Evolutionary conservation across 169 alveolate genomes (phyloP), one percentile per base, ranked within the genome.

Genomic region (Plasmodium gallinaceum): DNA sequence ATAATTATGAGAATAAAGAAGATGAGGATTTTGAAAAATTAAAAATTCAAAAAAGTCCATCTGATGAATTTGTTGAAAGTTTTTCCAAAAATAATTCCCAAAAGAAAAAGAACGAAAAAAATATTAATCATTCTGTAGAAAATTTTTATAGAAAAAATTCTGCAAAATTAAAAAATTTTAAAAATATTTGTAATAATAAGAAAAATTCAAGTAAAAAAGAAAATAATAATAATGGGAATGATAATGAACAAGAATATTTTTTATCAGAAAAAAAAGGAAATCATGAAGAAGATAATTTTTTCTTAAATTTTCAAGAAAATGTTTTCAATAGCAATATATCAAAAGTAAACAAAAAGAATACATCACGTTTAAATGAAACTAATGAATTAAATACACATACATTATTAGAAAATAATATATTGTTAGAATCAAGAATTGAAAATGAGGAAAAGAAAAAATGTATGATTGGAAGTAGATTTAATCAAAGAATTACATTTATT

Each of bases 381-480:
- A 48, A 48, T 10, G 20, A 48, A 14, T 48, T 14, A 48, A 48
- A 48, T 5, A 14, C 12, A 14, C 32, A 57, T 5, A 4, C 9
- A 16, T 16, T 57, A 16, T 12, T 12, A 5, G 18, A 57, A 12
- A 20, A 57, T 12, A 18, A 57, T 57, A n/a, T 57, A 57, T 57
- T 57, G 0, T 10, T 73, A 60, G 42, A 9, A 26, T 52, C 42
- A 62, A 20, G 20, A n/a, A 76, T 10, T 12, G 26, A 62, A 64
- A 46, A 18, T 26, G 90, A 14, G n/a, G 74, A 68, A 42, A 32
- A 42, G 5, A 42, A 54, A 37, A 16, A 62, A 45, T 20, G 54
- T 18, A 48, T 24, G 9, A 60, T 80, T 20, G 24, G 39, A 80
- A 66, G 57, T 20, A 57, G 90, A 46, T 68, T 71, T 60, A 80